Percentiles rank a stretch among this genome's conserved stretches.
phyloP scores from a whole-genome alignment of 2,329 filamentous ascomycete genomes.

The Cladosporium sp. region DNA sequence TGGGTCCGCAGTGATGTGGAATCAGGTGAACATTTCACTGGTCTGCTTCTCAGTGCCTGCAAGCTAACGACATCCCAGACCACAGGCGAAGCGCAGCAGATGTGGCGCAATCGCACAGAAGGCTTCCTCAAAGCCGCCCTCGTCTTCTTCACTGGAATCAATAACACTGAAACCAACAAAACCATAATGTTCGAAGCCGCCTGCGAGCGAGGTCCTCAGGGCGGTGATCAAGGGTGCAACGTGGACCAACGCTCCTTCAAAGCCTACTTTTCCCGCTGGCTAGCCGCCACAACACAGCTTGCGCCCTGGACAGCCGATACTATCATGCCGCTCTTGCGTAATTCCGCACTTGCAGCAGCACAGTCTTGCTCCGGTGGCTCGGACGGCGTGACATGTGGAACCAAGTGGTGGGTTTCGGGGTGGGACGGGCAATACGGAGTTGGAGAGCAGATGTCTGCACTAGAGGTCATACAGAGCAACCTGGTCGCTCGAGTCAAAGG shows the following conservation, averaged over 20 bases:
- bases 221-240: constrained; percentile 38
- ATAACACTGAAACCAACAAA: constrained; percentile 22
- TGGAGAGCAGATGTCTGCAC: constrained; percentile 58
- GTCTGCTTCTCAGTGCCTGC: background rate
- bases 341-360: constrained; percentile 57
- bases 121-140: constrained; percentile 29
- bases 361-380: constrained; percentile 52
- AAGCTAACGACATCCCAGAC: constrained; percentile 23
- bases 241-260: constrained; percentile 46
- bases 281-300: constrained; percentile 57
- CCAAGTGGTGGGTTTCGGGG: constrained; percentile 39
- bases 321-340: constrained; percentile 54
- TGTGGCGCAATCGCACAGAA: constrained; percentile 29
- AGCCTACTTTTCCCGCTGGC: constrained; percentile 47
- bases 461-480: constrained; percentile 53
- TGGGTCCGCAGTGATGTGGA: constrained; percentile 51
- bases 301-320: constrained; percentile 56
- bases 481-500: constrained; percentile 40
- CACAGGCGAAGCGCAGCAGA: constrained; percentile 23
- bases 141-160: constrained; percentile 41
- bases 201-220: constrained; percentile 43
- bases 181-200: constrained; percentile 47
- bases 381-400: constrained; percentile 48
- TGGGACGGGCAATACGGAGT: constrained; percentile 52
- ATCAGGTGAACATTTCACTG: constrained; percentile 27